phyloP scores from a whole-genome alignment of 176 grass and related monocot genomes.

The Carex littledalei region DNA sequence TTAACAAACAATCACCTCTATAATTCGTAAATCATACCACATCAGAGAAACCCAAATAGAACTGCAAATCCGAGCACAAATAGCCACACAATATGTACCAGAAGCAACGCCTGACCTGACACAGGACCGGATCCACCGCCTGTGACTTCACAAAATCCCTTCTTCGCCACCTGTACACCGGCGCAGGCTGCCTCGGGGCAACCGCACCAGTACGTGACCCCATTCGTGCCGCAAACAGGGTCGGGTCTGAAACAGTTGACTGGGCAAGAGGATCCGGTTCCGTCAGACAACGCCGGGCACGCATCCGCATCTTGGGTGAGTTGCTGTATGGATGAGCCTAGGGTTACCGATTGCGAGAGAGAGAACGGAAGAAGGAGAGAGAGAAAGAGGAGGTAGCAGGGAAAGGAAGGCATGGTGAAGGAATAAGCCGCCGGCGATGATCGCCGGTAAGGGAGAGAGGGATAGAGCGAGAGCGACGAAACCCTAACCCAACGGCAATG shows the following conservation, averaged over 20 bases:
- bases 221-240: conserved; percentile 75
- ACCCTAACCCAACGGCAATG: conserved; percentile 8
- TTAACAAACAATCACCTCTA: not conserved
- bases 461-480: not conserved
- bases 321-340: conserved; percentile 25
- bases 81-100: conserved; percentile 91
- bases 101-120: conserved; percentile 73
- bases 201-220: conserved; percentile 81
- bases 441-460: conserved; percentile 23
- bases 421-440: conserved; percentile 26
- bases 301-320: conserved; percentile 22
- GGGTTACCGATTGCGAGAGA: conserved; percentile 36
- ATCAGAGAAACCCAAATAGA: conserved; percentile 81
- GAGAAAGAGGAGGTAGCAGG: conserved; percentile 18
- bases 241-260: conserved; percentile 78
- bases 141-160: conserved; percentile 74
- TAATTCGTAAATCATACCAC: not conserved
- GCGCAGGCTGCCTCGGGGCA: conserved; percentile 76
- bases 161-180: conserved; percentile 52
- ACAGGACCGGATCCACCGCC: conserved; percentile 46
- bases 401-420: conserved; percentile 31
- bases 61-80: conserved; percentile 78
- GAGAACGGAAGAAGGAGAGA: conserved; percentile 24
- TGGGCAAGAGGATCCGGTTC: conserved; percentile 31
- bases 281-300: conserved; percentile 39